Conservation (phyloP, 179 eudicot species). For the Gypsophila paniculata region DNA sequence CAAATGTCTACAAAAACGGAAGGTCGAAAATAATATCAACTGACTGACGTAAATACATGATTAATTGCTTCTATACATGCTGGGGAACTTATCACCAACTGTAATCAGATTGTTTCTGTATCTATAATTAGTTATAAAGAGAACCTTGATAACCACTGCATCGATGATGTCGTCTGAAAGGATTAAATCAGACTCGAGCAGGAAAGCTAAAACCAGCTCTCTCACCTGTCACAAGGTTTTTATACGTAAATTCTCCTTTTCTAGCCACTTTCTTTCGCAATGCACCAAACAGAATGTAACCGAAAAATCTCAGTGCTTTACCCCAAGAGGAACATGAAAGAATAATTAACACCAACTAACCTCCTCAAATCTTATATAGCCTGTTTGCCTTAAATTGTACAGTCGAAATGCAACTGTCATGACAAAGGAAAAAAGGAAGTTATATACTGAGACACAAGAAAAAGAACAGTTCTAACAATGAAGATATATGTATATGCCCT, state of each 20-base stretch:
- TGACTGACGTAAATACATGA: background rate
- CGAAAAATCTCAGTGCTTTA: background rate
- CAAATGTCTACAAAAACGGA: conserved; percentile 41
- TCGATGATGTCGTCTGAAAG: conserved; percentile 53
- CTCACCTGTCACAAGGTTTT: conserved; percentile 39
- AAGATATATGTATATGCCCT: conserved; percentile 22
- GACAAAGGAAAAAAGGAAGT: background rate
- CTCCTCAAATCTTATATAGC: conserved; percentile 61
- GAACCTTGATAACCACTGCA: conserved; percentile 62
- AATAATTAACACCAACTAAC: conserved; percentile 20
- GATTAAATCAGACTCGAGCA: conserved; percentile 42
- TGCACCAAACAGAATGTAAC: background rate
- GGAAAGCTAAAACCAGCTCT: conserved; percentile 59
- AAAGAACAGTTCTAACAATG: background rate
- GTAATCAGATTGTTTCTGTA: background rate
- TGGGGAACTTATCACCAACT: background rate
- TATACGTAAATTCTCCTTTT: background rate
- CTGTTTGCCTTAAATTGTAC: conserved; percentile 54
- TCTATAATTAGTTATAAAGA: background rate
- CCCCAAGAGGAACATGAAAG: background rate
- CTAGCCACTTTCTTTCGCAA: background rate
- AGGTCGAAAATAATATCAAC: background rate
- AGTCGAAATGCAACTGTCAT: conserved; percentile 56
- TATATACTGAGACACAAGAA: background rate
- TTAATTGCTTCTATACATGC: background rate